Percentiles rank a stretch among this genome's conserved stretches.
Evolutionary conservation across 2,329 filamentous ascomycete genomes (phyloP).

Genomic region (Botrytis byssoidea): DNA sequence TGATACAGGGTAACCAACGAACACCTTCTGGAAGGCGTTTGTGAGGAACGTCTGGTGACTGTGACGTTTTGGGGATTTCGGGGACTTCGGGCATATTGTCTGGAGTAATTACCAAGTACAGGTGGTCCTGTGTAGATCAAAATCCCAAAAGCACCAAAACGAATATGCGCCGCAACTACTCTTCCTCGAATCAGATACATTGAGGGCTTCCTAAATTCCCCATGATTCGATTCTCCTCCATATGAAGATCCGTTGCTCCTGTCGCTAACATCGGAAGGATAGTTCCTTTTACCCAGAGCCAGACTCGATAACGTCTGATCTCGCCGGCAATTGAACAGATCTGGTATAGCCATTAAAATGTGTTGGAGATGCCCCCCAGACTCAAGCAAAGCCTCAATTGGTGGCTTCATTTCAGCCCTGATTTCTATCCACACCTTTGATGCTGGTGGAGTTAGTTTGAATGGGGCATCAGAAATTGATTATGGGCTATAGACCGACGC

Average conservation of each 20-base stretch:
- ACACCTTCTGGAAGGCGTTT: not conserved
- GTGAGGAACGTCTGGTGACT: not conserved
- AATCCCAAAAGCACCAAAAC: not conserved
- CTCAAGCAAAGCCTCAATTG: not conserved
- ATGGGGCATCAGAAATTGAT: not conserved
- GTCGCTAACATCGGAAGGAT: not conserved
- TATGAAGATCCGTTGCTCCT: not conserved
- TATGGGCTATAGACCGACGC: not conserved
- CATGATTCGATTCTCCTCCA: not conserved
- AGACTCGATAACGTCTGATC: not conserved
- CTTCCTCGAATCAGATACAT: not conserved
- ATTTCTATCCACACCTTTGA: not conserved
- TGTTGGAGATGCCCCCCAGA: not conserved
- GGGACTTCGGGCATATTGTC: not conserved
- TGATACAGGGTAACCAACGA: not conserved
- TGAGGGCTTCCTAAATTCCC: not conserved
- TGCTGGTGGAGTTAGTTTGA: not conserved
- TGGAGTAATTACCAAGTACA: not conserved
- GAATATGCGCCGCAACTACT: not conserved
- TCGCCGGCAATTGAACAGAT: not conserved
- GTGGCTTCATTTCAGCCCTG: slow-evolving; percentile 1
- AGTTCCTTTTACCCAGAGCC: not conserved
- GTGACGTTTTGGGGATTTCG: not conserved
- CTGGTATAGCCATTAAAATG: not conserved
- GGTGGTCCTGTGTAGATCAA: not conserved